Evolutionary conservation across 2,329 filamentous ascomycete genomes (phyloP), one percentile per base, ranked within the genome.

Genomic region (Colletotrichum siamense): DNA sequence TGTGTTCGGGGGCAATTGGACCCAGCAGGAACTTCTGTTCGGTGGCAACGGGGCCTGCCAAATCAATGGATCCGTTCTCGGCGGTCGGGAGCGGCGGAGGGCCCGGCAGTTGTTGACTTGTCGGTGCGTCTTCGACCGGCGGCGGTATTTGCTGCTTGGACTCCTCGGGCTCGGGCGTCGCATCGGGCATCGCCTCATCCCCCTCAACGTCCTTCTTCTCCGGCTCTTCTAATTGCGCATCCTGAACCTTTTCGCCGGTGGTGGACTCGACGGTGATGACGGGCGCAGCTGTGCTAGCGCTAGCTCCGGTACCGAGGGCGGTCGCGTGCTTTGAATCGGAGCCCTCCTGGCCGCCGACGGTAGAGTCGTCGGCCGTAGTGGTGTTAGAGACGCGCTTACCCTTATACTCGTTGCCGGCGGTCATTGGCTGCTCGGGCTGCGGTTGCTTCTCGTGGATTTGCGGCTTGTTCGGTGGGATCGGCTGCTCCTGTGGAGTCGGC

Each of bases 1-100:
- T 93, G 81, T 97, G 92, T 80, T 95, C 93, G 30, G 95, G 93
- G 55, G 93, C 89, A 79, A 96, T 91, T 1, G 96, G 93, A n/a
- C 96, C 96, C 71, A 99, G 87, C 44, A 99, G 89, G 86, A 91
- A 95, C 81, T 93, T 93, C 79, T 91, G 92, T 66, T 89, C 84
- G 62, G 81, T 74, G 85, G 64, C 44, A 13, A 34, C 72, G 26
- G 61, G 28, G 12, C 57, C 74, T 26, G 36, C 34, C 49, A 57
- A 28, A 36, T 62, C 68, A 15, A 63, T 7, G 26, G 34, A 44
- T 39, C 55, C 52, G 34, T 26, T 36, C 63, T 24, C 49, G 12
- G 84, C 81, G 28, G 22, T 39, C 59, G 8, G 88, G 86, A 30
- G 85, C 82, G 9, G 85, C 4, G 89, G 88, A 24, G 89, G 89